phyloP scores from a whole-genome alignment of 768 basidiomycete genomes.

The Boletus edulis region DNA sequence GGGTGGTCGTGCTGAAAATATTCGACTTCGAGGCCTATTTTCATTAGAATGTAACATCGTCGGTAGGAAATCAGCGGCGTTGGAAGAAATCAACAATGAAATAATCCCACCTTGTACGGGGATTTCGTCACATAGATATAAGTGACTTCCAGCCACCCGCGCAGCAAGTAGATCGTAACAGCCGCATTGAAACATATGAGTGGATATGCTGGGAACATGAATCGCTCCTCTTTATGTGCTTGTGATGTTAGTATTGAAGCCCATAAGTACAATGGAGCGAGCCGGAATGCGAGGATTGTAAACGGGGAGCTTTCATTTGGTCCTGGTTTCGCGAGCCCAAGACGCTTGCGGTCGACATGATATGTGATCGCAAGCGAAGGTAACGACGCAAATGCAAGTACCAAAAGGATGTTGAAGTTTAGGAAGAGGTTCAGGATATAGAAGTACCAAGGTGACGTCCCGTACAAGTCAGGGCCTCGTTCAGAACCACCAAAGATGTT shows the following conservation, averaged over 20 bases:
- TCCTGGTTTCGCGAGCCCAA: slow-evolving; percentile 51
- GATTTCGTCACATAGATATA: slow-evolving; percentile 80
- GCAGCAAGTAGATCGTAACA: slow-evolving; percentile 76
- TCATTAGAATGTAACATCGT: neutral
- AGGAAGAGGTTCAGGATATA: slow-evolving; percentile 87
- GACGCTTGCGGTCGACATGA: slow-evolving; percentile 70
- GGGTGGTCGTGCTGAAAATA: slow-evolving; percentile 75
- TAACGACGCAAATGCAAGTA: slow-evolving; percentile 77
- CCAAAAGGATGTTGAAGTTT: slow-evolving; percentile 89
- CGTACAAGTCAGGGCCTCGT: slow-evolving; percentile 90
- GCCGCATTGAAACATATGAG: slow-evolving; percentile 93
- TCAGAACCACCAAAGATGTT: slow-evolving; percentile 83
- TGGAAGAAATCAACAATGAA: neutral
- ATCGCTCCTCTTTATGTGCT: slow-evolving; percentile 97
- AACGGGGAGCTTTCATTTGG: slow-evolving; percentile 75
- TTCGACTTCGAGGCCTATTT: slow-evolving; percentile 70
- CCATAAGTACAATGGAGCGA: slow-evolving; percentile 96
- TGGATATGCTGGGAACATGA: slow-evolving; percentile 94
- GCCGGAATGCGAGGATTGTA: slow-evolving; percentile 67
- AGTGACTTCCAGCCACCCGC: slow-evolving; percentile 80
- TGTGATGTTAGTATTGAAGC: slow-evolving; percentile 72
- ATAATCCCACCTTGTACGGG: slow-evolving; percentile 68
- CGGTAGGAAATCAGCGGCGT: neutral
- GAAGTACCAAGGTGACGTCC: slow-evolving; percentile 83
- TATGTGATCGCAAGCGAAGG: slow-evolving; percentile 78